These are phyloP conservation scores for Straminergon stramineum DNA, from an alignment of 225 moss, liverwort and hornwort species.

Conservation along the genomic window DNA sequence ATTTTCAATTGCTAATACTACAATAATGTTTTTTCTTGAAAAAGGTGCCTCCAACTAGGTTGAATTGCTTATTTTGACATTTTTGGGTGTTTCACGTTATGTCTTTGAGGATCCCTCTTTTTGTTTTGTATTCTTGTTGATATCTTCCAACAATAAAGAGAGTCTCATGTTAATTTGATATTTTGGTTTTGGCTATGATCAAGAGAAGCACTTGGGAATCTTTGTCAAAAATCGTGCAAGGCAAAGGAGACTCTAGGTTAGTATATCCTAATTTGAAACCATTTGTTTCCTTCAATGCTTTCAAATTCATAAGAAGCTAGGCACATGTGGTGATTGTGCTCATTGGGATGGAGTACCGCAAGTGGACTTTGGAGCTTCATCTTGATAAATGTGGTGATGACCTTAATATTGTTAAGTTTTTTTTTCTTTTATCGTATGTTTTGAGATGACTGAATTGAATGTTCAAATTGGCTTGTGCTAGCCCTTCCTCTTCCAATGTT, in stretches of 20 bases:
- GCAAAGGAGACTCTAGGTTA: not conserved
- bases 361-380: not conserved
- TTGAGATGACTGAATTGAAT: not conserved
- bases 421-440: not conserved
- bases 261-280: not conserved
- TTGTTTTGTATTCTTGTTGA: not conserved
- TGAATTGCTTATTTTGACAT: no score
- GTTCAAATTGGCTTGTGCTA: not conserved
- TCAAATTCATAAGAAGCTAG: not conserved
- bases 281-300: not conserved
- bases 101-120: not conserved
- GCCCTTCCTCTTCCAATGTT: not conserved
- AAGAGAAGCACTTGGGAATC: conserved; percentile 37
- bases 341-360: not conserved
- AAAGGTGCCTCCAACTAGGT: no score
- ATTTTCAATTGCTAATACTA: no score
- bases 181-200: not conserved
- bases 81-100: no score
- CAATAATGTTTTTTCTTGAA: no score
- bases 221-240: not conserved
- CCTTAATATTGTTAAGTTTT: not conserved
- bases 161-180: not conserved
- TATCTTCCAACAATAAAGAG: not conserved
- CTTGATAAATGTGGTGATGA: not conserved
- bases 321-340: not conserved